Percentiles rank a stretch among this genome's conserved stretches.
Evolutionary conservation across 305 asterid genomes (phyloP).

Genomic region (Ilex paraguariensis): DNA sequence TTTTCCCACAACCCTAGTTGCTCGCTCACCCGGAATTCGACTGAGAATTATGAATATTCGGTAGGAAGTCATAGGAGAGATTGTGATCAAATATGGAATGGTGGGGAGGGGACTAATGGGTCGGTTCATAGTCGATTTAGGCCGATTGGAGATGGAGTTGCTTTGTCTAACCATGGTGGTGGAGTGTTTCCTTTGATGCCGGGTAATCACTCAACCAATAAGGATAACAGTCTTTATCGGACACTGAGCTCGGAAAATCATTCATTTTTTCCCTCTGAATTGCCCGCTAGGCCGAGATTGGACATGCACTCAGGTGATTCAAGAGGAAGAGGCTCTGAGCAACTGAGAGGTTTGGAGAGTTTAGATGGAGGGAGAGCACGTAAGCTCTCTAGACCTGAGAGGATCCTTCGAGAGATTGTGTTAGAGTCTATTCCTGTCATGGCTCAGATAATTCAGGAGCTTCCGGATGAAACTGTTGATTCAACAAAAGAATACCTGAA

Average conservation of each 20-base stretch:
- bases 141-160: conserved; percentile 86
- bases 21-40: conserved; percentile 67
- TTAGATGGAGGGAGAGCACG: conserved; percentile 35
- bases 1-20: conserved; percentile 87
- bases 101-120: conserved; percentile 93
- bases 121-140: conserved; percentile 83
- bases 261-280: conserved; percentile 84
- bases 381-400: conserved; percentile 58
- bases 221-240: conserved; percentile 50
- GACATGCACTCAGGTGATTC: conserved; percentile 59
- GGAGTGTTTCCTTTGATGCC: conserved; percentile 32
- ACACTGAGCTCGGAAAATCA: conserved; percentile 62
- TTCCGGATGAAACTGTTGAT: conserved; percentile 66
- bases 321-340: conserved; percentile 46
- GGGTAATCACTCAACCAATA: conserved; percentile 35
- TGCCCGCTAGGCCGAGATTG: conserved; percentile 68
- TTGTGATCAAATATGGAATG: conserved; percentile 74
- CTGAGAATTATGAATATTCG: conserved; percentile 58
- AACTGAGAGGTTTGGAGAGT: conserved; percentile 38
- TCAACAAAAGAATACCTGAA: conserved; percentile 65
- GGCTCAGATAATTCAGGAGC: conserved; percentile 77
- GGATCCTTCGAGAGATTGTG: conserved; percentile 72
- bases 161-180: conserved; percentile 48
- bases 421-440: conserved; percentile 63
- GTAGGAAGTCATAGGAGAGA: conserved; percentile 57